Percentiles rank a stretch among this genome's conserved stretches.
Conservation (phyloP, 106 monocot species). For the Gastrodia elata region DNA sequence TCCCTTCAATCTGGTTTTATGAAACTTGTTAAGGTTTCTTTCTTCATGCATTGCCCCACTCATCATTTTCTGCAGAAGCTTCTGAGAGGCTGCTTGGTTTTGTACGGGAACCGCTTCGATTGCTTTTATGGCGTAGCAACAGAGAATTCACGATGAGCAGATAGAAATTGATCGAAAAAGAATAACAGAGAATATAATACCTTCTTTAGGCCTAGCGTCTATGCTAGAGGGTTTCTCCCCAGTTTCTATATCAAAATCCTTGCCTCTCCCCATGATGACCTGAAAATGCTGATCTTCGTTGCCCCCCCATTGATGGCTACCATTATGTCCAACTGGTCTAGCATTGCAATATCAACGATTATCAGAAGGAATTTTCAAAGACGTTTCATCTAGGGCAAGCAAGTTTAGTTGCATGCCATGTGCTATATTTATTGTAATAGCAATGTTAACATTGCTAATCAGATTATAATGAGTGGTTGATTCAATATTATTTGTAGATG, state of each 20-base stretch:
- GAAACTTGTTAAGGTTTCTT: conserved; percentile 34
- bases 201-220: conserved; percentile 83
- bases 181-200: conserved; percentile 12
- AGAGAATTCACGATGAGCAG: neutral
- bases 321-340: conserved; percentile 17
- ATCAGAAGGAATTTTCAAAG: too few relatives aligned
- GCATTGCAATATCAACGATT: conserved; percentile 12
- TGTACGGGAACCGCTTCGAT: conserved; percentile 84
- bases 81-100: conserved; percentile 96
- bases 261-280: neutral
- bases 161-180: neutral
- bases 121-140: conserved; percentile 22
- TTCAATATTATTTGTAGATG: too few relatives aligned
- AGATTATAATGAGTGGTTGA: too few relatives aligned
- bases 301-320: neutral
- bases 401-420: too few relatives aligned
- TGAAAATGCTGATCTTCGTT: conserved; percentile 1
- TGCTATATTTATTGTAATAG: too few relatives aligned
- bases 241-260: neutral
- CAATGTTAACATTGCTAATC: too few relatives aligned
- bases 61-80: conserved; percentile 82
- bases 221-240: conserved; percentile 31
- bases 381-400: too few relatives aligned
- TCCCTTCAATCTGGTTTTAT: conserved; percentile 39
- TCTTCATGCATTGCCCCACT: conserved; percentile 34